These are phyloP conservation scores for Theileria equi DNA, from an alignment of 169 alveolate genomes.

Conservation along the genomic window DNA sequence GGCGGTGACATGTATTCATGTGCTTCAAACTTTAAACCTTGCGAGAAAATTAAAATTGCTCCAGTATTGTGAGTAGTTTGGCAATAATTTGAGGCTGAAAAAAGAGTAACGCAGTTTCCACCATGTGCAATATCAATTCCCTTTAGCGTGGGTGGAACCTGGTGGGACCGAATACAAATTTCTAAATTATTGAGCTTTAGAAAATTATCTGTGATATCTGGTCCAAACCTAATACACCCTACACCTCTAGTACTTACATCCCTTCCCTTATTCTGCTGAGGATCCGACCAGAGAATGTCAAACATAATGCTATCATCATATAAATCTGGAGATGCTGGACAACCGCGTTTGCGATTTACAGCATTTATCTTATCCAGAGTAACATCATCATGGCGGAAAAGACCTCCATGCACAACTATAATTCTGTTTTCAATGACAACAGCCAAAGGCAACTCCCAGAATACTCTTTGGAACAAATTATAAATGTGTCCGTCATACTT, in stretches of 20 bases:
- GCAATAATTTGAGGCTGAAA: slow-evolving; percentile 89
- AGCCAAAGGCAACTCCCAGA: slow-evolving; percentile 82
- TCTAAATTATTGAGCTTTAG: slow-evolving; percentile 80
- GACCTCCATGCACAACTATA: slow-evolving; percentile 87
- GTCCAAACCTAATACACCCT: slow-evolving; percentile 87
- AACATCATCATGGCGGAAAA: slow-evolving; percentile 82
- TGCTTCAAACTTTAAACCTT: slow-evolving; percentile 78
- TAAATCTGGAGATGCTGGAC: slow-evolving; percentile 83
- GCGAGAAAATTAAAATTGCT: slow-evolving; percentile 77
- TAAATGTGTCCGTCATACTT: slow-evolving; percentile 86
- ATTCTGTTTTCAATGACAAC: slow-evolving; percentile 81
- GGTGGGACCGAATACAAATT: slow-evolving; percentile 88
- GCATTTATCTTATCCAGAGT: slow-evolving; percentile 77
- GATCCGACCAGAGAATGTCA: slow-evolving; percentile 90
- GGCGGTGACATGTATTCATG: slow-evolving; percentile 86
- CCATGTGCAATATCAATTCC: slow-evolving; percentile 85
- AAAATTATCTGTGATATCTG: slow-evolving; percentile 85
- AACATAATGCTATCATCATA: slow-evolving; percentile 84
- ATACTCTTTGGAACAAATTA: slow-evolving; percentile 81
- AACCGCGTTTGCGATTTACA: slow-evolving; percentile 81
- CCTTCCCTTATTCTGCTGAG: slow-evolving; percentile 80
- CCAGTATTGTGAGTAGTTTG: slow-evolving; percentile 86
- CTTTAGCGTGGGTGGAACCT: slow-evolving; percentile 83
- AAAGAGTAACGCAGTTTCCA: slow-evolving; percentile 85
- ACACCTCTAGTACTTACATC: slow-evolving; percentile 84